Base-by-base conservation (phyloP, 371 early-diverging fungal species). In the Smittium mucronatum region DNA sequence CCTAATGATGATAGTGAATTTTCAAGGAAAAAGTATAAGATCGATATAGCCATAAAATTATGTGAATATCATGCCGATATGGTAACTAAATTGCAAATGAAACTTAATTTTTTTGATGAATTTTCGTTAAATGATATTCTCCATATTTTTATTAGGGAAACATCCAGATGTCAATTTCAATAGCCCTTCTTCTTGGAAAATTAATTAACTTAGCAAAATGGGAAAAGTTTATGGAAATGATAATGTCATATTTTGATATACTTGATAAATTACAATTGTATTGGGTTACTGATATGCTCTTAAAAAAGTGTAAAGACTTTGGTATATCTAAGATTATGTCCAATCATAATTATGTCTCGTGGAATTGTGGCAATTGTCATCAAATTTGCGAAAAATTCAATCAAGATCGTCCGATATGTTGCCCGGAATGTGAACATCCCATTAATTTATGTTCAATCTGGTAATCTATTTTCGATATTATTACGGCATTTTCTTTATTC, bases 121-220 rank as follows among this genome's bases (percentile, higher is more conserved):
- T n/a, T n/a, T n/a, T n/a, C n/a, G n/a, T n/a, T n/a, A n/a, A n/a
- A n/a, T n/a, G n/a, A n/a, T n/a, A n/a, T n/a, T 25, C 58, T 25
- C n/a, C n/a, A n/a, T n/a, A n/a, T n/a, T n/a, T n/a, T n/a, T n/a
- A 11, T 63, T 35, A 32, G 47, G 78, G 80, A 57, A 76, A 78
- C 11, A 73, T 80, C 17, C 78, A 78, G 65, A 78, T 73, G 15
- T 75, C 78, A 1, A 70, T 78, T 31, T 80, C 81, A 1, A 78
- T 75, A 2, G 78, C 78, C 8, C 69, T 78, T 66, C 69, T 78
- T 2, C 65, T 78, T 78, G 75, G 80, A 29, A 69, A 70, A n/a
- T 79, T 80, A 26, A 79, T 78, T n/a, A 35, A 57, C 57, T 63
- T 78, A 26, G 25, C 63, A 28, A 60, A 78, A 26, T 78, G 78